Conservation (phyloP, 2,329 filamentous ascomycete species). For the Fusarium luffae region DNA sequence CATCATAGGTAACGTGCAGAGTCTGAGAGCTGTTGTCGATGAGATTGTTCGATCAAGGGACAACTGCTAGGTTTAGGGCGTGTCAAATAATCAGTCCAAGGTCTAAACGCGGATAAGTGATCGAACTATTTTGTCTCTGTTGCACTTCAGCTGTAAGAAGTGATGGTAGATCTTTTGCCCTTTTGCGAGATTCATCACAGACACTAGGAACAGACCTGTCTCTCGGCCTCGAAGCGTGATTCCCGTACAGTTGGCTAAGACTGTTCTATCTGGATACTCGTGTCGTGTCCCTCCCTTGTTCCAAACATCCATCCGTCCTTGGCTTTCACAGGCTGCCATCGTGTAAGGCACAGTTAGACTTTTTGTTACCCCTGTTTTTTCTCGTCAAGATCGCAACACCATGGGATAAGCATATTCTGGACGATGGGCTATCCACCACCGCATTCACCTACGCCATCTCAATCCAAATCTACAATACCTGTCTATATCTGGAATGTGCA, state of each 20-base stretch:
- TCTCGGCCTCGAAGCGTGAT: not conserved
- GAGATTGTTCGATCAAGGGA: not conserved
- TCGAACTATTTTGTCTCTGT: not conserved
- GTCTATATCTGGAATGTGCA: not conserved
- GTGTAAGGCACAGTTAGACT: constrained; percentile 9
- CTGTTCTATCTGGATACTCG: constrained; percentile 6
- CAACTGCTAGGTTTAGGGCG: not conserved
- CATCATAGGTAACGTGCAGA: constrained; percentile 1
- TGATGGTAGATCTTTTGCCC: constrained; percentile 20
- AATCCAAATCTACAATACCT: not conserved
- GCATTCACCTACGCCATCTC: not conserved
- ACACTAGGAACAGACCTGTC: constrained; percentile 10
- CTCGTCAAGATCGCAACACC: constrained; percentile 5
- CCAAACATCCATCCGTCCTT: constrained; percentile 25
- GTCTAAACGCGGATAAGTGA: not conserved
- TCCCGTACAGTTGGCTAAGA: not conserved
- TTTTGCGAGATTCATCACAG: constrained; percentile 25
- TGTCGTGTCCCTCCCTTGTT: constrained; percentile 13
- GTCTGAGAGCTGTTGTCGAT: constrained; percentile 7
- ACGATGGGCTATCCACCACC: not conserved
- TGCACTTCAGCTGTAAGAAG: constrained; percentile 8
- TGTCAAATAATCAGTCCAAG: not conserved
- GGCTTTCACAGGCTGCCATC: constrained; percentile 18
- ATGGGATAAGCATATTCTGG: constrained; percentile 15
- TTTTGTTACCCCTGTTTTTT: constrained; percentile 18